phyloP scores from a whole-genome alignment of 2,329 filamentous ascomycete genomes.

The Neonectria hederae region DNA sequence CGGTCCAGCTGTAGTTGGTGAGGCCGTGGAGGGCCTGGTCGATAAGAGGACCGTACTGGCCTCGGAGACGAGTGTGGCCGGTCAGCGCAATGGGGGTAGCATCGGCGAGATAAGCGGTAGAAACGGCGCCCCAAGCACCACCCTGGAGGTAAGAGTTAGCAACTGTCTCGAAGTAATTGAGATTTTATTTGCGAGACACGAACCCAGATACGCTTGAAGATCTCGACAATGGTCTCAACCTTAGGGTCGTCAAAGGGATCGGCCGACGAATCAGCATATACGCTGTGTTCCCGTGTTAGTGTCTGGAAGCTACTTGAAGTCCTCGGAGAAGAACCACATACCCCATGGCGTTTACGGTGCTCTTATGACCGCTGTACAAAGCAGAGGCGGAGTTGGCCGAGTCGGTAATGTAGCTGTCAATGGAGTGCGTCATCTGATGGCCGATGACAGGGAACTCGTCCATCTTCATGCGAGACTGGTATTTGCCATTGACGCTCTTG shows the following conservation, averaged over 20 bases:
- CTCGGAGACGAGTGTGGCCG: slow-evolving; percentile 76
- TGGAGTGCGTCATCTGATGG: slow-evolving; percentile 89
- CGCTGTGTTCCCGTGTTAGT: slow-evolving; percentile 46
- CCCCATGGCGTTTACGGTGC: slow-evolving; percentile 82
- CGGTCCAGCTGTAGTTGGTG: slow-evolving; percentile 83
- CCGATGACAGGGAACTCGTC: slow-evolving; percentile 88
- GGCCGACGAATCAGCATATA: slow-evolving; percentile 81
- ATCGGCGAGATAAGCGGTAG: slow-evolving; percentile 83
- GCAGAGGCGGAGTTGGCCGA: slow-evolving; percentile 86
- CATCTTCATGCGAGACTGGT: slow-evolving; percentile 77
- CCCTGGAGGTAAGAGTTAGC: slow-evolving; percentile 45
- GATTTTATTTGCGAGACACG: slow-evolving; percentile 45
- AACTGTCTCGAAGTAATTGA: background rate
- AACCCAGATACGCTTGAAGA: slow-evolving; percentile 76
- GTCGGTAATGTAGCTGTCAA: slow-evolving; percentile 87
- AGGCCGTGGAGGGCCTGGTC: slow-evolving; percentile 80
- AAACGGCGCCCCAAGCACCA: slow-evolving; percentile 72
- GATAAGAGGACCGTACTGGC: slow-evolving; percentile 75
- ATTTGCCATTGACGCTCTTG: slow-evolving; percentile 85
- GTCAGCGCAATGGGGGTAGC: slow-evolving; percentile 82
- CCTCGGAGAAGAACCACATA: slow-evolving; percentile 42
- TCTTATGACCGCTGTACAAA: slow-evolving; percentile 85
- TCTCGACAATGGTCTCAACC: slow-evolving; percentile 83
- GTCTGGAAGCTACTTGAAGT: background rate
- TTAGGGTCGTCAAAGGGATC: slow-evolving; percentile 84